These are phyloP conservation scores for Litchi chinensis DNA, from an alignment of 345 rosid species.

Conservation along the genomic window DNA sequence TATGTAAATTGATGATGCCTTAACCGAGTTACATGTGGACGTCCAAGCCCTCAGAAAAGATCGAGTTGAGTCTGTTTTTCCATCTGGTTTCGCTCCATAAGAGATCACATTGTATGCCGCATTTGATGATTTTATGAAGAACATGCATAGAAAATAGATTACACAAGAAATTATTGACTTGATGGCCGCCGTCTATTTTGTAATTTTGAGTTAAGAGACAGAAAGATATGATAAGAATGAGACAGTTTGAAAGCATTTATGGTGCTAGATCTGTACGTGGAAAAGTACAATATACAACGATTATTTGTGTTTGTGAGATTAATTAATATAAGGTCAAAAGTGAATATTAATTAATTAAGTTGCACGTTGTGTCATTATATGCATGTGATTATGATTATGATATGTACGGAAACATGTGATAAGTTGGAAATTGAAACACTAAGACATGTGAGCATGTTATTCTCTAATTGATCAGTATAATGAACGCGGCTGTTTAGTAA, in stretches of 20 bases:
- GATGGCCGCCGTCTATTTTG: background rate
- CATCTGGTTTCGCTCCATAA: conserved; percentile 65
- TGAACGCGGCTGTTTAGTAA: too few relatives aligned
- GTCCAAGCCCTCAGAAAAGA: conserved; percentile 60
- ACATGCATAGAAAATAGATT: background rate
- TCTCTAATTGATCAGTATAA: too few relatives aligned
- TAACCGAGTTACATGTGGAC: conserved; percentile 46
- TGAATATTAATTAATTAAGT: too few relatives aligned
- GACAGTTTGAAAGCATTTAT: conserved; percentile 25
- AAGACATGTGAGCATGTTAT: too few relatives aligned
- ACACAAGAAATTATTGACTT: conserved; percentile 3
- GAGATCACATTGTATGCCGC: conserved; percentile 50
- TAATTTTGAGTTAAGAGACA: background rate
- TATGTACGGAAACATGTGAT: conserved; percentile 39
- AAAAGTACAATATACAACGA: too few relatives aligned
- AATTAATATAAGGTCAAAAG: too few relatives aligned
- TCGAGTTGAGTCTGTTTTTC: conserved; percentile 48
- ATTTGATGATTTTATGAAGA: conserved; percentile 19
- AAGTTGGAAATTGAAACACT: too few relatives aligned
- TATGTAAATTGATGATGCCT: conserved; percentile 35
- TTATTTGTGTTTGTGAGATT: too few relatives aligned
- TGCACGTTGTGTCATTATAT: conserved; percentile 7
- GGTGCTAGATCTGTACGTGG: background rate
- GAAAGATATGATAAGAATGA: background rate
- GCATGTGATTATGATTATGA: conserved; percentile 19